Percentiles rank a stretch among this genome's conserved stretches.
phyloP scores from a whole-genome alignment of 805 yeast species.

The Teunomyces lycoperdinae region DNA sequence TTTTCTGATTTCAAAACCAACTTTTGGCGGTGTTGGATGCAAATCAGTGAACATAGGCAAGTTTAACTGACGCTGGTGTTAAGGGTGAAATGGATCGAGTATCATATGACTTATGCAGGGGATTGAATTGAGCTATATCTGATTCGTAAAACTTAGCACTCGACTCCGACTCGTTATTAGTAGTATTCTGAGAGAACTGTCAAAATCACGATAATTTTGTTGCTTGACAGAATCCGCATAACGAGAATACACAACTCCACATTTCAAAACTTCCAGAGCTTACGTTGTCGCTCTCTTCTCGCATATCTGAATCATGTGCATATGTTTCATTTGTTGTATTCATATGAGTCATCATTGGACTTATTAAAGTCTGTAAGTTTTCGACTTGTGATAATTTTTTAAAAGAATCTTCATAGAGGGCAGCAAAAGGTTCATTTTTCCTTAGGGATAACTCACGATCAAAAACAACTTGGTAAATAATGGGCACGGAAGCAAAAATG shows the following conservation, averaged over 20 bases:
- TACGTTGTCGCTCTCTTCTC: conserved; percentile 2
- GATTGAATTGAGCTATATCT: background rate
- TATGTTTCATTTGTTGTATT: background rate
- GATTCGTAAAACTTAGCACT: background rate
- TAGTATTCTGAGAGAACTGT: too few species aligned
- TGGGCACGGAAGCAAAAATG: conserved; percentile 11
- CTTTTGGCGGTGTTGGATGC: background rate
- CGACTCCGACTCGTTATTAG: background rate
- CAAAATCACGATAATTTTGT: background rate
- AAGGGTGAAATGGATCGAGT: background rate
- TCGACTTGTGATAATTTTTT: conserved; percentile 6
- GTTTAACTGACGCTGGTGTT: background rate
- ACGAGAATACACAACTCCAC: conserved; percentile 3
- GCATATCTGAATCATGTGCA: background rate
- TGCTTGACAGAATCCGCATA: conserved; percentile 1
- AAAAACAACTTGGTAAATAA: conserved; percentile 8
- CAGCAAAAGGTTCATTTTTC: conserved; percentile 9
- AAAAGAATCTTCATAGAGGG: conserved; percentile 11
- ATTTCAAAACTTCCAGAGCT: conserved; percentile 7
- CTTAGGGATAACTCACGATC: conserved; percentile 11
- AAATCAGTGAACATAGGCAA: background rate
- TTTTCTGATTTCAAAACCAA: background rate
- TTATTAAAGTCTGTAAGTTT: background rate
- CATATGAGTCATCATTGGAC: background rate
- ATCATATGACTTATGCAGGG: background rate